Evolutionary conservation across 164 flowering plant species (phyloP), one percentile per base, ranked within the genome.

Genomic region (Nymphaea thermarum): DNA sequence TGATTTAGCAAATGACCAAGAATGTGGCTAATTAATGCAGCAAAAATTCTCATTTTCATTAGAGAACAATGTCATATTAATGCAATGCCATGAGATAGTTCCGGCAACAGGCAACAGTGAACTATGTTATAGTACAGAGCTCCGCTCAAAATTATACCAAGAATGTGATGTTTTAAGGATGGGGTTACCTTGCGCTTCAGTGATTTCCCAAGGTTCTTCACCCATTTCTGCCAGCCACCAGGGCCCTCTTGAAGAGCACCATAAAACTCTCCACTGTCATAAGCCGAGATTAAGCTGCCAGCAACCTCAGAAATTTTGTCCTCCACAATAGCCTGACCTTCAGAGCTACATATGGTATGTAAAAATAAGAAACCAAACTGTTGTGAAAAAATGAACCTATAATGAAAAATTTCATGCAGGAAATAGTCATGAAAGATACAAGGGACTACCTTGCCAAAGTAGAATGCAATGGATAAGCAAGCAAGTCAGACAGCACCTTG

Each of bases 171-270:
- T 14, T 47, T 47, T 14, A 47, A 14, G 7, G 7, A 47, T 3
- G 55, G 12, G 70, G 76, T 2, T 65, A 90, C 98, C 93, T 94
- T 94, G 80, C 94, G 95, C 73, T 90, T 91, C 68, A 81, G 63
- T 57, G 88, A 72, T 80, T 94, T 91, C 51, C 97, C 96, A 73
- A 94, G 87, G 78, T 77, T 74, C 85, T 94, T 91, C 70, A 87
- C 93, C 97, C 96, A 94, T 74, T 81, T 87, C 80, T 88, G 76
- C 97, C 96, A 94, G 44, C 99, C 96, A 72, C 82, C 71, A 63
- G 47, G 85, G 64, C 96, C 99, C 77, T 86, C 93, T 71, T 88
- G 89, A 51, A 94, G 86, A 8, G 92, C 97, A 71, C 42, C 68
- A 42, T 72, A 57, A 41, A 94, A 78, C 53, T 91, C 99, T 64